phyloP scores from a whole-genome alignment of 1,284 basidiomycete genomes.

The Polyporus tsugae region DNA sequence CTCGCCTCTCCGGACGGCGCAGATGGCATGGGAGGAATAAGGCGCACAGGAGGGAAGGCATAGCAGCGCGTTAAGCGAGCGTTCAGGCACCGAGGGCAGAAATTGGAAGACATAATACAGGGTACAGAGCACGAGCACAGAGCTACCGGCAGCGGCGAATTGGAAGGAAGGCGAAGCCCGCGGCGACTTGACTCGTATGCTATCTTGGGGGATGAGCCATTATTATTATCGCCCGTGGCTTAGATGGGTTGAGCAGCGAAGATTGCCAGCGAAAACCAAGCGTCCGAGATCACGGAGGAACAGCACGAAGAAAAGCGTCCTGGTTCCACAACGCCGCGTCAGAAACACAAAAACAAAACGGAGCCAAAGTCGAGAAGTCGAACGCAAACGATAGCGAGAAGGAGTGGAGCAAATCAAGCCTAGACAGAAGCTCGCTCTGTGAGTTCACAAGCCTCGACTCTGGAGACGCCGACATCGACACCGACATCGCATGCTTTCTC shows the following conservation, averaged over 20 bases:
- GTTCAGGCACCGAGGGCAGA: constrained; percentile 1
- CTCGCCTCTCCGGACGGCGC: not conserved
- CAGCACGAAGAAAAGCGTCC: not conserved
- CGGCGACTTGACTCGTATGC: constrained; percentile 10
- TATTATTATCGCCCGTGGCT: not conserved
- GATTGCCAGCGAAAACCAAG: not conserved
- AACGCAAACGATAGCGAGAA: not conserved
- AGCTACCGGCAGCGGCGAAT: constrained; percentile 5
- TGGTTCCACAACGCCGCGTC: not conserved
- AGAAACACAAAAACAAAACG: not conserved
- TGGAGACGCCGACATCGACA: not conserved
- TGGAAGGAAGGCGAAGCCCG: constrained; percentile 1
- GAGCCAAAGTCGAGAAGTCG: not conserved
- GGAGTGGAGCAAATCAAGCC: not conserved
- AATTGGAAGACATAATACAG: not conserved
- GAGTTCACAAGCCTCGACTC: not conserved
- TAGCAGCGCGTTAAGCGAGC: not conserved
- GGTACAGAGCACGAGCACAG: not conserved
- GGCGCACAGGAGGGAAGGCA: not conserved
- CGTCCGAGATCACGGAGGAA: not conserved
- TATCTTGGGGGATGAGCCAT: not conserved
- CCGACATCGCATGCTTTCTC: constrained; percentile 2
- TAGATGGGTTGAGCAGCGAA: not conserved
- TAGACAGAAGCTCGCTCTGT: not conserved
- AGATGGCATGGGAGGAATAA: too few species aligned